phyloP scores from a whole-genome alignment of 371 early-diverging fungal genomes.

The Paraphysoderma sedebokerense region DNA sequence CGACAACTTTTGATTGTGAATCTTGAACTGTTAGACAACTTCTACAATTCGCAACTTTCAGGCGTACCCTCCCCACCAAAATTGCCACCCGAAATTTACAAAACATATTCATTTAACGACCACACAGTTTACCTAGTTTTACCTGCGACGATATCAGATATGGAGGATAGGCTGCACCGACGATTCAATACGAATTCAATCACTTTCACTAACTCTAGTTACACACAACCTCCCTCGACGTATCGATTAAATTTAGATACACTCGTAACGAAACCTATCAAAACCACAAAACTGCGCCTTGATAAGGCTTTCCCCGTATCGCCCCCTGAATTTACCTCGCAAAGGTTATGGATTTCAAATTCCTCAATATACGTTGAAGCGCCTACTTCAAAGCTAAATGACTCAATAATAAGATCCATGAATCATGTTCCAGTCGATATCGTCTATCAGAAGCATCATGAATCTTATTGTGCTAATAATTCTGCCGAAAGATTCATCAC shows the following conservation, averaged over 20 bases:
- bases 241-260: not conserved
- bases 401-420: too few species aligned
- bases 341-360: slow-evolving; percentile 3
- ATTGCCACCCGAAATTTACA: too few species aligned
- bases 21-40: too few species aligned
- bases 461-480: not conserved
- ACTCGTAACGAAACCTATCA: not conserved
- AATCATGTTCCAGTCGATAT: slow-evolving; percentile 8
- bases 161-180: slow-evolving; percentile 7
- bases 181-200: slow-evolving; percentile 3
- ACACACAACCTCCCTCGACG: not conserved
- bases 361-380: too few species aligned
- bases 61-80: too few species aligned
- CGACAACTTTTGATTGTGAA: slow-evolving; percentile 9
- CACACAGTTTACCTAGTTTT: too few species aligned
- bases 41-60: too few species aligned
- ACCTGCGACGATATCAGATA: not conserved
- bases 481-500: not conserved
- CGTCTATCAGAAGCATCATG: not conserved
- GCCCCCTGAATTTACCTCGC: not conserved
- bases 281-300: too few species aligned
- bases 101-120: too few species aligned
- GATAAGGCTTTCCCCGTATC: too few species aligned
- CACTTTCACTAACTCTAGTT: slow-evolving; percentile 12
- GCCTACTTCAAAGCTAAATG: too few species aligned